A percentile compares a stretch with the other conserved stretches of the same genome.
phyloP scores from a whole-genome alignment of 179 eudicot genomes.

The Carnegiea gigantea region DNA sequence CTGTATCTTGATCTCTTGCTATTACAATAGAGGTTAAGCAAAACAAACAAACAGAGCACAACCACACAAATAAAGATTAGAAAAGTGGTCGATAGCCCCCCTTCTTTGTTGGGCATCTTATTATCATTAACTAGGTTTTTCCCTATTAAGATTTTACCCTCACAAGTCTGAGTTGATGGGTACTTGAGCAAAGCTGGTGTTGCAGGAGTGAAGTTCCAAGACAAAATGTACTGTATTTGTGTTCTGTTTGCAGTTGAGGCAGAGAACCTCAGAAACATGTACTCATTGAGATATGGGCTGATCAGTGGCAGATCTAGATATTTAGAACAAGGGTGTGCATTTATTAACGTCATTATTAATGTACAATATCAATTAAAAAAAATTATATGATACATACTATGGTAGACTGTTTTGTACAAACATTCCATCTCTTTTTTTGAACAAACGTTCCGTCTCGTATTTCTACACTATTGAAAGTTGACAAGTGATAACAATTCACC shows the following conservation, averaged over 20 bases:
- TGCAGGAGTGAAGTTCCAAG: constrained; percentile 71
- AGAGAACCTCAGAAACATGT: constrained; percentile 80
- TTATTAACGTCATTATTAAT: too few species aligned
- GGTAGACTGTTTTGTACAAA: too few species aligned
- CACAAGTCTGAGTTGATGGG: constrained; percentile 55
- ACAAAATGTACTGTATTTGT: constrained; percentile 58
- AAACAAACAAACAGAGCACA: constrained; percentile 35
- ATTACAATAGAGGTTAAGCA: constrained; percentile 44
- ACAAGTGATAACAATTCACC: too few species aligned
- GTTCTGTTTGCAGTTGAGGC: constrained; percentile 72
- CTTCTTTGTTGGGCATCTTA: constrained; percentile 22
- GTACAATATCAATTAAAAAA: too few species aligned
- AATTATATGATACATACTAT: too few species aligned
- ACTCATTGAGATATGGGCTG: constrained; percentile 57
- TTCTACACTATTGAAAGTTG: too few species aligned
- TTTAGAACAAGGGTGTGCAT: too few species aligned
- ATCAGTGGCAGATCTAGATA: too few species aligned
- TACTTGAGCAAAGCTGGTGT: constrained; percentile 50
- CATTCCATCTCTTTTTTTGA: too few species aligned
- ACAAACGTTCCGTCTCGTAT: too few species aligned
- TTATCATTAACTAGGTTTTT: constrained; percentile 6
- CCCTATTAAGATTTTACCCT: constrained; percentile 37
- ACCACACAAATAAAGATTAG: constrained; percentile 55
- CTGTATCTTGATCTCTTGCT: constrained; percentile 32
- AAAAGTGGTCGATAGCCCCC: constrained; percentile 49